phyloP scores from a whole-genome alignment of 106 monocot species.

The Platanthera guangdongensis region DNA sequence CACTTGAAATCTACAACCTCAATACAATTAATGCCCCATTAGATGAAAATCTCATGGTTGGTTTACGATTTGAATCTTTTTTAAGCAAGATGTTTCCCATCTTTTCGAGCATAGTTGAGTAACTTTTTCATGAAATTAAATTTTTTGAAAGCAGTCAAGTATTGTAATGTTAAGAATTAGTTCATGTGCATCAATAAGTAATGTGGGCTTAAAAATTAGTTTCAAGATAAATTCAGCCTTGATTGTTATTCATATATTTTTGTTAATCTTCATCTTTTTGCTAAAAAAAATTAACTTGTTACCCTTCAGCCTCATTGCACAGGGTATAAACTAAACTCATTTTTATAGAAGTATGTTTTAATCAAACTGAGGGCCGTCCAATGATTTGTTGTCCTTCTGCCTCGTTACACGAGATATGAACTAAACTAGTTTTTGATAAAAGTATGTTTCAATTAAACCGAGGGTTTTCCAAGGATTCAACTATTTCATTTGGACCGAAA shows the following conservation, averaged over 20 bases:
- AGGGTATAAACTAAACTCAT: background rate
- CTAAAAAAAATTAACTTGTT: background rate
- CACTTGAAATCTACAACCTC: background rate
- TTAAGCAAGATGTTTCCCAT: background rate
- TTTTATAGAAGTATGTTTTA: background rate
- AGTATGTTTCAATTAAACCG: background rate
- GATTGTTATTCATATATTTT: too few species aligned
- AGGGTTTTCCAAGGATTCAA: background rate
- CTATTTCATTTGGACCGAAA: too few species aligned
- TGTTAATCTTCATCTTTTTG: background rate
- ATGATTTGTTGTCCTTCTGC: background rate
- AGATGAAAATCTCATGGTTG: background rate
- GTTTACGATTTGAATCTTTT: background rate
- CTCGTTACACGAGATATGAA: background rate
- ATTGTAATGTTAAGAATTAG: background rate
- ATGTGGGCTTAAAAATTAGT: too few species aligned
- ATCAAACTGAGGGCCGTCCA: background rate
- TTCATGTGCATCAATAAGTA: too few species aligned
- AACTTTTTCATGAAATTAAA: background rate
- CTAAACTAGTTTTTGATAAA: background rate
- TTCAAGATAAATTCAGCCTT: too few species aligned
- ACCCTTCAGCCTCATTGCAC: background rate
- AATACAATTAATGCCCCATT: background rate
- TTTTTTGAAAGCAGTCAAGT: background rate
- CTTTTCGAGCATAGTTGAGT: background rate